Conservation (phyloP, 257 asterid species). For the Jaltomata sinuosa region DNA sequence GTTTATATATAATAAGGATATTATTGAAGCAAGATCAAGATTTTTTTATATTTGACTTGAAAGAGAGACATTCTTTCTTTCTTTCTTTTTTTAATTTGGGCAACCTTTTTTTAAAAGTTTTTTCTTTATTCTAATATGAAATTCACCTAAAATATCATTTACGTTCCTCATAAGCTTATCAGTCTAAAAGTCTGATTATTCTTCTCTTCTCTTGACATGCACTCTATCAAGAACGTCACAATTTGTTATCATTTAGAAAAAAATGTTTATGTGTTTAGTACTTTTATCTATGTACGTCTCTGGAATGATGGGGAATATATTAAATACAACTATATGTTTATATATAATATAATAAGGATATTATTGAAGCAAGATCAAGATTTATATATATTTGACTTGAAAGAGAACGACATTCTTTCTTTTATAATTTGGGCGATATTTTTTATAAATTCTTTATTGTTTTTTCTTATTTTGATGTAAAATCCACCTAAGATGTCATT, state of each 20-base stretch:
- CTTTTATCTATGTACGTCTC: background rate
- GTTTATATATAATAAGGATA: background rate
- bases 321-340: too few species aligned
- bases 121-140: too few species aligned
- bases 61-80: background rate
- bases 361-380: background rate
- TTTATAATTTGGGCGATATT: background rate
- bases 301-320: background rate
- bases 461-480: too few species aligned
- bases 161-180: too few species aligned
- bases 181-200: too few species aligned
- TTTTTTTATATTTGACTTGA: background rate
- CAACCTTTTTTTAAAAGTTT: too few species aligned
- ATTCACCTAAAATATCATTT: too few species aligned
- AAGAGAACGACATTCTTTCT: background rate
- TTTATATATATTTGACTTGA: background rate
- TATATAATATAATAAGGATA: too few species aligned
- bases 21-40: background rate
- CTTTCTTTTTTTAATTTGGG: background rate
- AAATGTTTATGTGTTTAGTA: background rate
- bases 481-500: too few species aligned
- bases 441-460: too few species aligned
- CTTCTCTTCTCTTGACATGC: background rate
- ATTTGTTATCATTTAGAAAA: background rate
- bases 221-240: background rate